Base-by-base conservation (phyloP, 2,329 filamentous ascomycete genomes). In the Colletotrichum australisinense region DNA sequence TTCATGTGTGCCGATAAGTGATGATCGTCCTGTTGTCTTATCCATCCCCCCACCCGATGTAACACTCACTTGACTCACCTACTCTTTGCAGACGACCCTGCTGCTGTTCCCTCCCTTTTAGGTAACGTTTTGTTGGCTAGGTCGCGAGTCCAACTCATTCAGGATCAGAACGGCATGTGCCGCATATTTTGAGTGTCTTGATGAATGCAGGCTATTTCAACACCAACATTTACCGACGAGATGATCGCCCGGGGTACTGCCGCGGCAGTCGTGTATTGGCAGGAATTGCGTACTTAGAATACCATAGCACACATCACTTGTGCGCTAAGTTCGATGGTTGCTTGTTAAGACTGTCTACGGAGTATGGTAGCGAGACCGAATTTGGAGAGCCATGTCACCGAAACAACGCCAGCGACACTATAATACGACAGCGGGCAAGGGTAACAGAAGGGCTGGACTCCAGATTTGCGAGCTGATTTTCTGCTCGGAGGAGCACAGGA, bases 91-190 rank as follows among this genome's bases (percentile, higher is more conserved):
- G 22, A 38, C 38, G n/a, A 58, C 30, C 30, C 30, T 49, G 8
- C n/a, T 60, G 14, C 35, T 56, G 9, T n/a, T 69, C n/a, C 5
- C 8, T 26, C 5, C 87, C 90, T 76, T 86, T 88, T 0, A 86
- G 91, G 24, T 84, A 86, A 75, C 11, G 85, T 49, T 87, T 8
- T 83, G 78, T 35, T 87, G 85, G 84, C 84, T 83, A 75, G 85
- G 83, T 2, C 83, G 88, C 68, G 93, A 93, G 77, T 88, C 89
- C 3, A 90, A 91, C 74, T 85, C 87, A 1, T 89, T 93, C 9
- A 85, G 91, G n/a, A 89, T 88, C 6, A 84, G 91, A 9, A 90
- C 91, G 2, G 89, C 93, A 3, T 89, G 89, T 0, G 88, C 90
- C 0, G 91, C 89, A 0, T 81, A 89, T 16, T 92, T 92, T 78